phyloP scores from a whole-genome alignment of 352 stramenopile genomes.

The Phytophthora fragariae region DNA sequence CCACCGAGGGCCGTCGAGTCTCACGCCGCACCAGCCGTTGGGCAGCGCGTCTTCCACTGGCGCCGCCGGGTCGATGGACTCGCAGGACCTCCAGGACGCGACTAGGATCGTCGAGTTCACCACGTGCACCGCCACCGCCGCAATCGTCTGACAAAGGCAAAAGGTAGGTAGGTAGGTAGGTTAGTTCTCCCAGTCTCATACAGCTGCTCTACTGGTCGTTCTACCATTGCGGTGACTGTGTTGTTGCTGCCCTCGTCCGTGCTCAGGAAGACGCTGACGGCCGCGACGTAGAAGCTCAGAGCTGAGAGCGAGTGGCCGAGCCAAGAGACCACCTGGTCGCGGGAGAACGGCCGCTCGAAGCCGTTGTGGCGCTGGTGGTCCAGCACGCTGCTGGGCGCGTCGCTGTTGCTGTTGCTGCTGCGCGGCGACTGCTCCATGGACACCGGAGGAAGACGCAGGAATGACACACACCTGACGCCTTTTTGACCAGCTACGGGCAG shows the following conservation, averaged over 20 bases:
- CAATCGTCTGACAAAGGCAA: conserved; percentile 45
- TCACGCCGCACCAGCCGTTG: conserved; percentile 76
- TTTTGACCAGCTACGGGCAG: neutral
- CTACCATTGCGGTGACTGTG: conserved; percentile 37
- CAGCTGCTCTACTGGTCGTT: neutral
- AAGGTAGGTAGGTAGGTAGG: too few species aligned
- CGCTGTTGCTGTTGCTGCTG: conserved; percentile 4
- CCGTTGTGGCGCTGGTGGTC: conserved; percentile 69
- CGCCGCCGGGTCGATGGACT: conserved; percentile 68
- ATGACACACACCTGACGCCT: neutral
- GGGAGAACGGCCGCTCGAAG: conserved; percentile 73
- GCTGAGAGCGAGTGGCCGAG: conserved; percentile 71
- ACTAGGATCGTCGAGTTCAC: conserved; percentile 59
- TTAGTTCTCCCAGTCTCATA: too few species aligned
- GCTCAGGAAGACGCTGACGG: conserved; percentile 37
- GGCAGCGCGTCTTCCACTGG: conserved; percentile 43
- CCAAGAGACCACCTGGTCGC: conserved; percentile 83
- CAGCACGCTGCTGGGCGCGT: conserved; percentile 29
- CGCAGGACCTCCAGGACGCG: conserved; percentile 74
- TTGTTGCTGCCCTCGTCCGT: conserved; percentile 15
- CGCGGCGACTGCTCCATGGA: conserved; percentile 16
- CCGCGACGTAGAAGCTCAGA: conserved; percentile 65
- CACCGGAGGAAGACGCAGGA: neutral
- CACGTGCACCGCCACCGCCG: conserved; percentile 62
- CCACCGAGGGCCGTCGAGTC: conserved; percentile 73